Conservation (phyloP, 805 yeast species). For the Naumovozyma baii region DNA sequence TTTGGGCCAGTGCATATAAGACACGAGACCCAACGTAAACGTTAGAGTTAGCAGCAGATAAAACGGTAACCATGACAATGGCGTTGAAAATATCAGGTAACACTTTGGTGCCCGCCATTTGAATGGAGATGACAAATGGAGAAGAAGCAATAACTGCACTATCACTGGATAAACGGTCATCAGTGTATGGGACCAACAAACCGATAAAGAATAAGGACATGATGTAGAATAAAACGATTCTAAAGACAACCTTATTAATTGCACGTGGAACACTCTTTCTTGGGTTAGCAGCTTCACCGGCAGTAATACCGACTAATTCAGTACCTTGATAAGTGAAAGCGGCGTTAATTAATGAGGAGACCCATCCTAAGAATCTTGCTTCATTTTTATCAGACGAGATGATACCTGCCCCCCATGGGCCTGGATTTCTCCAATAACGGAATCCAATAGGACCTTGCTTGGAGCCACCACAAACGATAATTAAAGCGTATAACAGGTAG, state of each 20-base stretch:
- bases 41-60: constrained; percentile 73
- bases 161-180: constrained; percentile 34
- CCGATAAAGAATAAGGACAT: constrained; percentile 55
- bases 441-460: constrained; percentile 49
- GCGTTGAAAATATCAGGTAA: constrained; percentile 67
- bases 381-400: constrained; percentile 34
- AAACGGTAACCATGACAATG: constrained; percentile 52
- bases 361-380: constrained; percentile 45
- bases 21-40: constrained; percentile 66
- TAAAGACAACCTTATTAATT: constrained; percentile 51
- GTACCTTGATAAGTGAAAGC: constrained; percentile 54
- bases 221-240: constrained; percentile 55
- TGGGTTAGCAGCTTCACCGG: constrained; percentile 56
- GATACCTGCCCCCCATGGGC: constrained; percentile 56
- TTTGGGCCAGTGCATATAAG: constrained; percentile 51
- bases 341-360: constrained; percentile 43
- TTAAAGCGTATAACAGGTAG: constrained; percentile 42
- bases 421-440: constrained; percentile 58
- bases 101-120: constrained; percentile 55
- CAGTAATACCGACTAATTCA: constrained; percentile 48
- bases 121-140: constrained; percentile 59
- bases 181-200: constrained; percentile 53
- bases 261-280: constrained; percentile 62
- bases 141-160: constrained; percentile 42
- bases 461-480: constrained; percentile 51